phyloP scores from a whole-genome alignment of 805 yeast species.

The Priceomyces carsonii region DNA sequence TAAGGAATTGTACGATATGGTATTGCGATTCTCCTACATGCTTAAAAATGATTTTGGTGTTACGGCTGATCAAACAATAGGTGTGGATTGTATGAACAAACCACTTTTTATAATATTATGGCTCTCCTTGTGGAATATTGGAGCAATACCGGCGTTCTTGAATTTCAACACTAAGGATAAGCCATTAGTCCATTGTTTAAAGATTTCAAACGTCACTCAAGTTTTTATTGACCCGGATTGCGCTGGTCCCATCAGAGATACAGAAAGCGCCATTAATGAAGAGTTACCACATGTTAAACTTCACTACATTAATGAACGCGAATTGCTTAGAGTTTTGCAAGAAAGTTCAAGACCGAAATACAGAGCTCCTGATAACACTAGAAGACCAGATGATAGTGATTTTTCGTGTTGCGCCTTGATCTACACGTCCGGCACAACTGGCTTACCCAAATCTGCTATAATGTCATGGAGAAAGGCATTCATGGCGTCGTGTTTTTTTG shows the following conservation, averaged over 20 bases:
- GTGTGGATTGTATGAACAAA: conserved; percentile 76
- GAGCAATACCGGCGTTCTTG: conserved; percentile 85
- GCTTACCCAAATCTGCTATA: conserved; percentile 90
- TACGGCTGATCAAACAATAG: conserved; percentile 66
- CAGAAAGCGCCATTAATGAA: conserved; percentile 40
- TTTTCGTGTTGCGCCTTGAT: conserved; percentile 69
- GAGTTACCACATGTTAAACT: conserved; percentile 41
- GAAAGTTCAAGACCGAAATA: conserved; percentile 47
- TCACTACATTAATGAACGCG: conserved; percentile 52
- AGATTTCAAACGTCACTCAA: conserved; percentile 60
- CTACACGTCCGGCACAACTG: conserved; percentile 94
- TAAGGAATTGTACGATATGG: conserved; percentile 62
- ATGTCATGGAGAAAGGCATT: conserved; percentile 87
- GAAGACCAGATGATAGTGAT: conserved; percentile 61
- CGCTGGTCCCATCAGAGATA: conserved; percentile 49
- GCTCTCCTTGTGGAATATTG: conserved; percentile 89
- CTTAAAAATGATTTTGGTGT: conserved; percentile 65
- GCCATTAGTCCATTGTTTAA: conserved; percentile 79
- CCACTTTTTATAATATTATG: conserved; percentile 79
- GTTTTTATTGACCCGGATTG: conserved; percentile 78
- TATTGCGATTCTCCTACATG: conserved; percentile 65
- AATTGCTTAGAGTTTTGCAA: conserved; percentile 42
- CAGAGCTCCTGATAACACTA: conserved; percentile 54
- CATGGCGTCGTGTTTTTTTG: conserved; percentile 70
- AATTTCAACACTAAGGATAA: conserved; percentile 76